Conservation (phyloP, 164 flowering plant genomes). For the Kingdonia uniflora region DNA sequence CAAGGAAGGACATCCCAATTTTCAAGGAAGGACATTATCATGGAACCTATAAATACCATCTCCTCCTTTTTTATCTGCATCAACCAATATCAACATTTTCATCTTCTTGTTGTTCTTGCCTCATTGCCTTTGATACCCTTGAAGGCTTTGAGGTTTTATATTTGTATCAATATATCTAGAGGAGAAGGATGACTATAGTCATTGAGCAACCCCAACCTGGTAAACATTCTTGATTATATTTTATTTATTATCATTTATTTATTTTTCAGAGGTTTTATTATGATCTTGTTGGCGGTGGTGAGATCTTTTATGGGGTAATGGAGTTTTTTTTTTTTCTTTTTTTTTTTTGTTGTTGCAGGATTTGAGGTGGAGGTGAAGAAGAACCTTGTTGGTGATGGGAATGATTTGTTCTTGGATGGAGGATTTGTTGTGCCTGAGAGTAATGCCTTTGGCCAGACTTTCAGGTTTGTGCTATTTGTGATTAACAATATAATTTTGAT, state of each 20-base stretch:
- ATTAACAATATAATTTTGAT: too few relatives aligned
- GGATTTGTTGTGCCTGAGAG: conserved; percentile 16
- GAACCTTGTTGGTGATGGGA: background rate
- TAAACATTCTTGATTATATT: background rate
- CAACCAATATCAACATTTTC: too few relatives aligned
- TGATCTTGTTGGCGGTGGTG: background rate
- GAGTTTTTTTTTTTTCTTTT: background rate
- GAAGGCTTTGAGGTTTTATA: background rate
- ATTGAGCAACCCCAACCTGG: conserved; percentile 5
- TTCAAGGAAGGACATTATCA: conserved; percentile 3
- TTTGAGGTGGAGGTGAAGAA: background rate
- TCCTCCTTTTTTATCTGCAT: background rate
- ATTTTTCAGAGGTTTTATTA: background rate
- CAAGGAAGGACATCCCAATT: conserved; percentile 3
- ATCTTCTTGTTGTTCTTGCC: too few relatives aligned
- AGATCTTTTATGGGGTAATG: background rate
- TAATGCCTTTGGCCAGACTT: conserved; percentile 28
- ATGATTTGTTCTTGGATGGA: conserved; percentile 11
- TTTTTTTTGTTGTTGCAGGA: background rate
- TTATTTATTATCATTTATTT: background rate
- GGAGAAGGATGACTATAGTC: conserved; percentile 1
- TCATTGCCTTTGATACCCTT: background rate
- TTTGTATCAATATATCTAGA: background rate
- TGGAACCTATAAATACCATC: conserved; percentile 2
- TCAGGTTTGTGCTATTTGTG: conserved; percentile 12